Evolutionary conservation across 2,329 filamentous ascomycete genomes (phyloP).

Genomic region (Clonostachys rhizophaga): DNA sequence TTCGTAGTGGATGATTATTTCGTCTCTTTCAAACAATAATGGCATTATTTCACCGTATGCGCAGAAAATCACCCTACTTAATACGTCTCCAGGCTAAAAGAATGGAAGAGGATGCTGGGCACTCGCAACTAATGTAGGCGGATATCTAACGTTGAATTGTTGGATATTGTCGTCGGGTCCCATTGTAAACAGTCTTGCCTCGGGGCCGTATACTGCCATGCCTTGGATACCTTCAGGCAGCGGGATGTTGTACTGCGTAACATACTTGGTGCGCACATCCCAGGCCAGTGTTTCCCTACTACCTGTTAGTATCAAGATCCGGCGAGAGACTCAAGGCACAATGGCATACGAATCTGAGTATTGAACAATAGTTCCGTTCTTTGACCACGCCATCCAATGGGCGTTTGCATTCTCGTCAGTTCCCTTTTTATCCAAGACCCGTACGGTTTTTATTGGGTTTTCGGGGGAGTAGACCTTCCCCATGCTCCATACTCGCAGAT

Average conservation of each 20-base stretch:
- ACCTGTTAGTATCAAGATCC: neutral
- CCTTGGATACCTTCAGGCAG: constrained; percentile 78
- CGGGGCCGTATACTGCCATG: constrained; percentile 86
- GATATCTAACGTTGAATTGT: constrained; percentile 89
- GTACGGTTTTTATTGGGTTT: constrained; percentile 81
- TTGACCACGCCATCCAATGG: constrained; percentile 92
- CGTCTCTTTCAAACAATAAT: too few relatives aligned
- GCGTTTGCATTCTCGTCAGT: constrained; percentile 67
- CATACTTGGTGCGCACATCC: constrained; percentile 96
- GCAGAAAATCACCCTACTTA: too few relatives aligned
- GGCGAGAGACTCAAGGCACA: neutral
- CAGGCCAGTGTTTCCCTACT: constrained; percentile 83
- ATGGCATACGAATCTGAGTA: constrained; percentile 71
- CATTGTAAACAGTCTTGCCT: constrained; percentile 90
- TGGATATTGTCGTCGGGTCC: constrained; percentile 85
- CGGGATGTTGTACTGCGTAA: constrained; percentile 83
- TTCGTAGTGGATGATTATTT: too few relatives aligned
- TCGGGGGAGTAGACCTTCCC: constrained; percentile 69
- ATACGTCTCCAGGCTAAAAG: too few relatives aligned
- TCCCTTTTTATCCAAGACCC: constrained; percentile 78
- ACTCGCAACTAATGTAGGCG: constrained; percentile 75
- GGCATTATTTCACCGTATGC: too few relatives aligned
- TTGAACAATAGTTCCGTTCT: constrained; percentile 94
- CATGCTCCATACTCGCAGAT: constrained; percentile 94
- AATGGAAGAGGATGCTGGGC: constrained; percentile 61